A percentile compares a stretch with the other conserved stretches of the same genome.
These are phyloP conservation scores for Barnettozyma hawaiiensis DNA, from an alignment of 1,139 yeast species.

Conservation along the genomic window DNA sequence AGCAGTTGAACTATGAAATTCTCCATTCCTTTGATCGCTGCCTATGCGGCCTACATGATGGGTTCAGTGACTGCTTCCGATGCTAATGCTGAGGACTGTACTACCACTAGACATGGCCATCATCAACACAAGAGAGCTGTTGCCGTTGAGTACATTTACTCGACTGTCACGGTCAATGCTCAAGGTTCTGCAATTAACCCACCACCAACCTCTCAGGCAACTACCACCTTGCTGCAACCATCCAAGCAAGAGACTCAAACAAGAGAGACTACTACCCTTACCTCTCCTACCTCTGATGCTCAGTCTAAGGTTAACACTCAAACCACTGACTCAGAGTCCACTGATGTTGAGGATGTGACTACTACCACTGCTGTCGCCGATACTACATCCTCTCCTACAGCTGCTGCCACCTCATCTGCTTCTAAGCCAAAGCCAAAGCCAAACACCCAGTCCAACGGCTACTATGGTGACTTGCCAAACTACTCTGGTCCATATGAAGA, in stretches of 20 bases:
- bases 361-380: neutral
- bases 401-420: slow-evolving; percentile 13
- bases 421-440: slow-evolving; percentile 12
- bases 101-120: slow-evolving; percentile 43
- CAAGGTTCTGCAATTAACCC: slow-evolving; percentile 37
- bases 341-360: too few species aligned
- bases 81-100: slow-evolving; percentile 22
- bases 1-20: slow-evolving; percentile 30
- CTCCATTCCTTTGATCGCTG: slow-evolving; percentile 26
- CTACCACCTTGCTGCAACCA: slow-evolving; percentile 15
- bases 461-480: slow-evolving; percentile 51
- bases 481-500: slow-evolving; percentile 46
- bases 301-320: neutral
- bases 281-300: slow-evolving; percentile 8
- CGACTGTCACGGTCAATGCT: slow-evolving; percentile 68
- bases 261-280: slow-evolving; percentile 6
- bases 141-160: slow-evolving; percentile 77
- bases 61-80: slow-evolving; percentile 23
- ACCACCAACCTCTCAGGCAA: slow-evolving; percentile 10
- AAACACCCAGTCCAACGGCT: slow-evolving; percentile 27
- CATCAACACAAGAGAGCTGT: slow-evolving; percentile 73
- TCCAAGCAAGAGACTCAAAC: slow-evolving; percentile 22
- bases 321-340: neutral
- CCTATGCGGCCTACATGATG: slow-evolving; percentile 26
- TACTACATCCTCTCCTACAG: neutral